Percentiles rank a stretch among this genome's conserved stretches.
phyloP scores from a whole-genome alignment of 2,329 filamentous ascomycete genomes.

The Xylariomycetidae sp. region DNA sequence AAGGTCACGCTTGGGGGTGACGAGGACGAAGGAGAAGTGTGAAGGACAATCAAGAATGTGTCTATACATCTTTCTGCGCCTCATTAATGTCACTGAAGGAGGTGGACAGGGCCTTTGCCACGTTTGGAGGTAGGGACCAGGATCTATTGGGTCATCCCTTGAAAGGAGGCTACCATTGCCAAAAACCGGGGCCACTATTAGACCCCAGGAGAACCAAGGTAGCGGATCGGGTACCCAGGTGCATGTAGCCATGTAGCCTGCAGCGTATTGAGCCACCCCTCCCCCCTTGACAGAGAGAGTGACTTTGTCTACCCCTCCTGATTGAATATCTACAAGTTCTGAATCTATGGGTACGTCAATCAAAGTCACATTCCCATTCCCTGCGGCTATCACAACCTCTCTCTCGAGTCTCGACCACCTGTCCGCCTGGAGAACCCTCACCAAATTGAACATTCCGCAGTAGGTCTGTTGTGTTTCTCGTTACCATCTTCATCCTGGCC shows the following conservation, averaged over 20 bases:
- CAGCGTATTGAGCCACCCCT: slow-evolving; percentile 1
- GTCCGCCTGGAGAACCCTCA: too few relatives aligned
- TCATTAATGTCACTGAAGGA: slow-evolving; percentile 22
- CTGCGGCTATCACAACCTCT: slow-evolving; percentile 9
- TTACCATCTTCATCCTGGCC: slow-evolving; percentile 20
- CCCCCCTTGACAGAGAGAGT: slow-evolving; percentile 15
- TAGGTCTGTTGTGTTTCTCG: slow-evolving; percentile 22
- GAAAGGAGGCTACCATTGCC: slow-evolving; percentile 12
- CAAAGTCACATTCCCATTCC: slow-evolving; percentile 28
- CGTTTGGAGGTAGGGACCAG: slow-evolving; percentile 19
- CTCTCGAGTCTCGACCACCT: too few relatives aligned
- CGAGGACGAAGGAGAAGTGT: slow-evolving; percentile 47
- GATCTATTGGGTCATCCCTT: slow-evolving; percentile 23
- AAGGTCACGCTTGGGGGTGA: slow-evolving; percentile 84
- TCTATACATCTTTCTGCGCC: slow-evolving; percentile 20
- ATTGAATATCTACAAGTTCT: slow-evolving; percentile 19
- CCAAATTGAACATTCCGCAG: slow-evolving; percentile 29
- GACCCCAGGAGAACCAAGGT: too few relatives aligned
- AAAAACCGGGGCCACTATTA: too few relatives aligned
- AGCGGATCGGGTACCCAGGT: too few relatives aligned
- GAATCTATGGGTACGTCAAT: slow-evolving; percentile 24
- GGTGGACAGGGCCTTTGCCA: slow-evolving; percentile 20
- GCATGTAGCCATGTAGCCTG: too few relatives aligned
- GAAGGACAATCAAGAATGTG: slow-evolving; percentile 18
- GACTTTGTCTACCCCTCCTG: slow-evolving; percentile 20